Base-by-base conservation (phyloP, 257 asterid genomes). In the Solanum clarkiae region DNA sequence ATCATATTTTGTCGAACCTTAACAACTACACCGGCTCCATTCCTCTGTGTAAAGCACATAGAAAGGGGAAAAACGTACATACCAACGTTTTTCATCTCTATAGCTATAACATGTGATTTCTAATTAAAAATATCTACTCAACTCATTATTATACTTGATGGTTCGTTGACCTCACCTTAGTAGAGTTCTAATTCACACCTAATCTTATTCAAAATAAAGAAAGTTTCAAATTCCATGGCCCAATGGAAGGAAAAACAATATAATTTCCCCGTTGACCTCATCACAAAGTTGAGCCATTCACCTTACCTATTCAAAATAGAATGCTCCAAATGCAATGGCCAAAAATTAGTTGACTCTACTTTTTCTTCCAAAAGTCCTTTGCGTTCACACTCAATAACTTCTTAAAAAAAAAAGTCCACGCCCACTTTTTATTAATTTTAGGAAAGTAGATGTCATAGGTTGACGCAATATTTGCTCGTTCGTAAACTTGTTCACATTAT, bases 291-390 rank as follows among this genome's bases (percentile, higher is more conserved):
- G 75, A 10, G 14, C 75, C 44, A 75, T 47, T 75, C 60, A 77
- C 63, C 82, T 77, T 24, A 77, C 15, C 62, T 15, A 51, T 77
- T 49, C 47, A 49, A 8, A 51, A 42, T 14, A 24, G 10, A 49
- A 49, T 8, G 63, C 45, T 77, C 62, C 62, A 77, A 77, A 77
- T 77, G 59, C 82, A 51, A 77, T 77, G 82, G 82, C 82, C 47
- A 51, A 77, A 66, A 77, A 15, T 49, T 77, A 77, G 63, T 77
- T 51, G 63, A 51, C 82, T 77, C 9, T 77, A 63, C 55, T 15
- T 47, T 47, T 59, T 24, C 8, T 7, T 62, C 14, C 32, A 22
- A 60, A 47, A 75, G 80, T 84, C 80, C 10, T 17, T 22, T 45
- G 47, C 13, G 80, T 24, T 85, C 62, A 85, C 71, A 51, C 84